These are phyloP conservation scores for Chlamydomonas incerta DNA, from an alignment of 139 green algal species.

Conservation along the genomic window DNA sequence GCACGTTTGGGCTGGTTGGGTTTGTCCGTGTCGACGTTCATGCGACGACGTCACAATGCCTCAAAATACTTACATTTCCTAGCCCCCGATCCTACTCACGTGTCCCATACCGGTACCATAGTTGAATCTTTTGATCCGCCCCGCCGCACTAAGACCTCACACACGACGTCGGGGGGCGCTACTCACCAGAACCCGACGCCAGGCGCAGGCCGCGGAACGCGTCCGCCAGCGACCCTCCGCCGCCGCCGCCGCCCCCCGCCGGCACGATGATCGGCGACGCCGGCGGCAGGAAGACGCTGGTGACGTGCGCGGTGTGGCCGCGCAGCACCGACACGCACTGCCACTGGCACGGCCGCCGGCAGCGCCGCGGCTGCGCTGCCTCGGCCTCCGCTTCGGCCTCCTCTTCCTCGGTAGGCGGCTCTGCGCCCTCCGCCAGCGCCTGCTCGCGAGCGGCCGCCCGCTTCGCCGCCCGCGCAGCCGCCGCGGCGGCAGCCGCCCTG, in stretches of 20 bases:
- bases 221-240: not conserved
- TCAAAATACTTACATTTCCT: too few species aligned
- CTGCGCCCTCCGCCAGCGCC: not conserved
- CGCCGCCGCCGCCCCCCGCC: too few species aligned
- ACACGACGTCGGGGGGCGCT: too few species aligned
- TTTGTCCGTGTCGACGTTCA: too few species aligned
- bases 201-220: not conserved
- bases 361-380: not conserved
- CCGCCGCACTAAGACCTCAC: too few species aligned
- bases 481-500: not conserved
- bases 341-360: conserved; percentile 22
- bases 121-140: too few species aligned
- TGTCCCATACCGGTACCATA: conserved; percentile 24
- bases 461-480: not conserved
- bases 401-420: not conserved
- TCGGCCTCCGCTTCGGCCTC: not conserved
- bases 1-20: too few species aligned
- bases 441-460: not conserved
- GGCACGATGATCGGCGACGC: not conserved
- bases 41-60: too few species aligned
- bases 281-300: not conserved
- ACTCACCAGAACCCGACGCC: not conserved
- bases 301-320: conserved; percentile 13
- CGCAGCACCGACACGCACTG: conserved; percentile 2
- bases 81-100: too few species aligned